Conservation (phyloP, 352 stramenopile species). For the Phytophthora syringae region DNA sequence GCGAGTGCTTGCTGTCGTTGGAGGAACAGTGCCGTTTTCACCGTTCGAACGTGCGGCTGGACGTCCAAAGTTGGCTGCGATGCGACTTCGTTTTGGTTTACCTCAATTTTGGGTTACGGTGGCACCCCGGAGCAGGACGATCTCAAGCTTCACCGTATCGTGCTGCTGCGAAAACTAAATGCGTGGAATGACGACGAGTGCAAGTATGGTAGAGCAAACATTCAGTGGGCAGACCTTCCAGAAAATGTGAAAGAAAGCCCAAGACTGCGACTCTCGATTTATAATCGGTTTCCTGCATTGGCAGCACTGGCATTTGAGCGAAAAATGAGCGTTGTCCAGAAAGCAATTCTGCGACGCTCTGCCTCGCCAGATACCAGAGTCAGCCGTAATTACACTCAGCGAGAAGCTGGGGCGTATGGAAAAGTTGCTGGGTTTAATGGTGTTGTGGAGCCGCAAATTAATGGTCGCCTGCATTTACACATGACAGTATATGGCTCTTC, state of each 20-base stretch:
- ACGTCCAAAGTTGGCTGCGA: too few species aligned
- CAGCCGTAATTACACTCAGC: slow-evolving; percentile 9
- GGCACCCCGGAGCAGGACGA: too few species aligned
- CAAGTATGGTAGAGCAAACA: too few species aligned
- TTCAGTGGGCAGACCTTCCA: too few species aligned
- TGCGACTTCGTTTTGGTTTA: too few species aligned
- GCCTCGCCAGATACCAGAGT: background rate
- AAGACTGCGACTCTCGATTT: background rate
- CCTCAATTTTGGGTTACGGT: too few species aligned
- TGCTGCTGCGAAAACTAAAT: too few species aligned
- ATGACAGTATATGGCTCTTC: too few species aligned
- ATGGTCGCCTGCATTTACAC: slow-evolving; percentile 19
- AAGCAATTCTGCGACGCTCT: background rate
- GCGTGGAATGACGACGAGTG: too few species aligned
- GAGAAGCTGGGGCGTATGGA: slow-evolving; percentile 6
- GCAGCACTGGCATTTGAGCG: background rate
- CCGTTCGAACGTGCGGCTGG: too few species aligned
- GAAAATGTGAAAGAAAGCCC: background rate
- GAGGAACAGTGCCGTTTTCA: slow-evolving; percentile 2
- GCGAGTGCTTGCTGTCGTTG: background rate
- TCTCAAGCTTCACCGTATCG: too few species aligned
- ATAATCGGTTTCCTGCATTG: background rate
- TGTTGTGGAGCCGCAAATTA: slow-evolving; percentile 27
- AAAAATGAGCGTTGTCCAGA: background rate
- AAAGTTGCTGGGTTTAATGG: slow-evolving; percentile 18